Conservation (phyloP, 1,139 yeast genomes). For the Yamadazyma epiphylla region DNA sequence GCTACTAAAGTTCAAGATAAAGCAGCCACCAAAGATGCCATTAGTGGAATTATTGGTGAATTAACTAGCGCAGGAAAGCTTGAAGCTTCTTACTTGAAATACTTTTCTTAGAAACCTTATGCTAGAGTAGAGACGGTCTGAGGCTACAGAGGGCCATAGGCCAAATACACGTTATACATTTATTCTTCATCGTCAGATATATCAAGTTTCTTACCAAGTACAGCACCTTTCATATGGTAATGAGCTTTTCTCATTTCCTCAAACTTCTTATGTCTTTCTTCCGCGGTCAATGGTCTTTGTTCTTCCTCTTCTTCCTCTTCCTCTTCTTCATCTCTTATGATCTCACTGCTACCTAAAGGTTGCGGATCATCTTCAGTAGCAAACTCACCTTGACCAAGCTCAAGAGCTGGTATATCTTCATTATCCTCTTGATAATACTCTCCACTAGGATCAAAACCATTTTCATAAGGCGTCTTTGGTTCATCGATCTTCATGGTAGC, state of each 20-base stretch:
- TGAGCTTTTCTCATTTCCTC: conserved; percentile 77
- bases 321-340: conserved; percentile 22
- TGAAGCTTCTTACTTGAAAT: conserved; percentile 32
- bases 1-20: conserved; percentile 60
- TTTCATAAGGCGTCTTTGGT: conserved; percentile 96
- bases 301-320: conserved; percentile 34
- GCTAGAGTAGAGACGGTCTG: neutral
- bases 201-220: conserved; percentile 35
- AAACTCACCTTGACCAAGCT: conserved; percentile 42
- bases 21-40: conserved; percentile 47
- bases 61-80: conserved; percentile 30
- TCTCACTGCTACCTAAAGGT: conserved; percentile 11
- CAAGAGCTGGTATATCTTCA: conserved; percentile 52
- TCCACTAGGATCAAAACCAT: conserved; percentile 79
- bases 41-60: conserved; percentile 46
- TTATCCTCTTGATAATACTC: conserved; percentile 80
- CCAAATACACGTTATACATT: no score
- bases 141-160: no score
- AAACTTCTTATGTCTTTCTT: conserved; percentile 61
- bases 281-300: conserved; percentile 45
- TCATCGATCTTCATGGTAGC: conserved; percentile 88
- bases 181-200: conserved; percentile 29
- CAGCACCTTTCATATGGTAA: conserved; percentile 66
- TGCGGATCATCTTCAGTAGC: conserved; percentile 36
- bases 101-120: conserved; percentile 23